Base-by-base conservation (phyloP, 2,329 filamentous ascomycete species). In the Lasiodiplodia sp. region DNA sequence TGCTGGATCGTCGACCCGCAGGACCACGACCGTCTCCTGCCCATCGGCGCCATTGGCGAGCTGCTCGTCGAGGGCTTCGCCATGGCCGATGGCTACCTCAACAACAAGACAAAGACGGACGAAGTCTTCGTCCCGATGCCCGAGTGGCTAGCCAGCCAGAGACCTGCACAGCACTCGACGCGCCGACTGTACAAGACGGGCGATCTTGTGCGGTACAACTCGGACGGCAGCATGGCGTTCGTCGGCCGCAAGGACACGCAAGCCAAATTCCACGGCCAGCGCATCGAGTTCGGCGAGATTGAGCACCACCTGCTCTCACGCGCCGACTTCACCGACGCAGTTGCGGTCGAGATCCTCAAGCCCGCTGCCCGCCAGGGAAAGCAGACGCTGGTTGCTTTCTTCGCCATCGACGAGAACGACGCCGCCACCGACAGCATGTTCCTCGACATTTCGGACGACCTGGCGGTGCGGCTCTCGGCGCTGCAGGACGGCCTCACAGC, bases 311-410 rank as follows among this genome's bases (percentile, higher is more conserved):
- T 60, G 38, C 56, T 47, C 21, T 60, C 56, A 10, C 21, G 37
- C 56, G 37, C 56, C 56, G 37, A 60, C 56, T 58, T 58, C 37
- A 58, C 21, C 5, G 56, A 28, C 21, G 56, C 56, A 25, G 56
- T 25, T 18, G 56, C 1, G 87, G 87, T 3, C 74, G 75, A 67
- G 76, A 75, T 58, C n/a, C 37, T 58, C 10, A 58, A 44, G 34
- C 56, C 56, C 1, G 8, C 56, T 44, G 56, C 56, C 56, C 56
- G 56, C 56, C 56, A 58, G n/a, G 56, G 58, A 10, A 31, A 44
- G 56, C 56, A 58, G 56, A 58, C 82, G n/a, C 78, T 85, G n/a
- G 79, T 81, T 7, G 78, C 82, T 12, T 79, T 86, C 2, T 70
- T 84, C 66, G 80, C 79, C 28, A 72, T 83, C 28, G 76, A 78